phyloP scores from a whole-genome alignment of 306 rosid species.

The Begonia loranthoides region DNA sequence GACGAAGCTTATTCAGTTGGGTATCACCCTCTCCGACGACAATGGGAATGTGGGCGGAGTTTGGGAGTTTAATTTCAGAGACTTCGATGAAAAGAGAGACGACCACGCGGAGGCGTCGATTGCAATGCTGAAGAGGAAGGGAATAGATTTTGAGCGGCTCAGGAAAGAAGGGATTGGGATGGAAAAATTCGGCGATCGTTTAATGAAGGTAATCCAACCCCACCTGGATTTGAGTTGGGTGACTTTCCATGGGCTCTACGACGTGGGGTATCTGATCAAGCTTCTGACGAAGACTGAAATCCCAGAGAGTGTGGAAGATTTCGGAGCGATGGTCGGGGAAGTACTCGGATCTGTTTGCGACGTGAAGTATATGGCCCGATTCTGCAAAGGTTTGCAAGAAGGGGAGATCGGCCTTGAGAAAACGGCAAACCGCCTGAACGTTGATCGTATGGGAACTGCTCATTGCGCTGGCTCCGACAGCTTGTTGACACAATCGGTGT shows the following conservation, averaged over 20 bases:
- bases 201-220: background rate
- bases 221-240: background rate
- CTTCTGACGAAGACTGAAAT: background rate
- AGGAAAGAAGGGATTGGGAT: background rate
- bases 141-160: background rate
- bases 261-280: background rate
- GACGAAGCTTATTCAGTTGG: no score
- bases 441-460: no score
- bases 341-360: background rate
- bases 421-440: no score
- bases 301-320: background rate
- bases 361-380: constrained; percentile 3
- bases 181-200: rapidly evolving
- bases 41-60: background rate
- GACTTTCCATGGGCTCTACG: constrained; percentile 2
- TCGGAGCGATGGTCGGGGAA: background rate
- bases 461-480: no score
- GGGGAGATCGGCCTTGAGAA: no score
- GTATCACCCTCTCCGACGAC: background rate
- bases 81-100: background rate
- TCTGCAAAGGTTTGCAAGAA: background rate
- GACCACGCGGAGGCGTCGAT: background rate
- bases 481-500: no score
- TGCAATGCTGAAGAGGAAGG: background rate
- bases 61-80: constrained; percentile 8